Conservation (phyloP, 192 early-diverging fungal species). For the Rhizophagus sp. region DNA sequence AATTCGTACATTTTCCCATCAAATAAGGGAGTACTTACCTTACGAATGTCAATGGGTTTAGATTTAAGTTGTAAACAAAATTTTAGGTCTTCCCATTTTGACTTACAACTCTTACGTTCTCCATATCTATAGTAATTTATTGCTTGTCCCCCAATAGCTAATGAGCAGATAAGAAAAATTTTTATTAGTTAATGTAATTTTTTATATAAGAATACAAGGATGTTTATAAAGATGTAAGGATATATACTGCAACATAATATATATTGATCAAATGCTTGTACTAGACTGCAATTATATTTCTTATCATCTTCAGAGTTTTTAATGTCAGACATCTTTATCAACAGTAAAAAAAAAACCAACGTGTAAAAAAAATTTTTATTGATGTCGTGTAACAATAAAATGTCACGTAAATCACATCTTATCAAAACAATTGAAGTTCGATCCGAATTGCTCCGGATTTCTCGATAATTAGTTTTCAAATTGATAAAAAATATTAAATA, state of each 20-base stretch:
- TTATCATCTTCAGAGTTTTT: neutral
- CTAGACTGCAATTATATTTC: slow-evolving; percentile 6
- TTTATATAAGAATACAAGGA: neutral
- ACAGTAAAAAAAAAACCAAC: too few relatives aligned
- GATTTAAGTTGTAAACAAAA: slow-evolving; percentile 38
- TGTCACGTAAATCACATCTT: too few relatives aligned
- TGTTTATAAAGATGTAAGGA: neutral
- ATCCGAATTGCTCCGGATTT: too few relatives aligned
- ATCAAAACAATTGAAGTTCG: too few relatives aligned
- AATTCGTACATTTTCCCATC: neutral
- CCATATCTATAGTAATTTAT: slow-evolving; percentile 43
- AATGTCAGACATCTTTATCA: too few relatives aligned
- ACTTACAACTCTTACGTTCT: slow-evolving; percentile 35
- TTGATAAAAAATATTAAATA: too few relatives aligned
- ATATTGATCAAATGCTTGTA: neutral
- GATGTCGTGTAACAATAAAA: too few relatives aligned
- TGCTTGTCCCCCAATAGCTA: slow-evolving; percentile 41
- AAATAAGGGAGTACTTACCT: slow-evolving; percentile 22
- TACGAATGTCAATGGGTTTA: slow-evolving; percentile 28
- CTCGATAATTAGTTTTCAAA: too few relatives aligned
- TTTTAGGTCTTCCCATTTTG: slow-evolving; percentile 36
- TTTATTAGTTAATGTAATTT: neutral
- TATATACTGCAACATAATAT: neutral
- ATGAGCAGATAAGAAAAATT: neutral
- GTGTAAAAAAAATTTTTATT: too few relatives aligned